These are phyloP conservation scores for Spathaspora sp. DNA, from an alignment of 1,139 yeast species.

Conservation along the genomic window DNA sequence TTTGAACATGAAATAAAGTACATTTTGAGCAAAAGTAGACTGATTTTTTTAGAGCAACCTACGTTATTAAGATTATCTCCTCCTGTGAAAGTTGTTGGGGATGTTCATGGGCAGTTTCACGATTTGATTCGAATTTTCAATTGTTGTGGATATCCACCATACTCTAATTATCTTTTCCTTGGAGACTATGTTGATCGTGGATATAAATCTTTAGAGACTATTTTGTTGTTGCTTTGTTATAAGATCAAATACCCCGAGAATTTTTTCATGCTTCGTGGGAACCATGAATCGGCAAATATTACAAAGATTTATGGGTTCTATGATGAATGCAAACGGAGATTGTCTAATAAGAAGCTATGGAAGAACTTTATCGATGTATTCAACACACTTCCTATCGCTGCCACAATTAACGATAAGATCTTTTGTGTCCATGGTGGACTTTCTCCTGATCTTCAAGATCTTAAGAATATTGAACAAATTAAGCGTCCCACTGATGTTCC, in stretches of 20 bases:
- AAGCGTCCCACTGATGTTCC: slow-evolving; percentile 88
- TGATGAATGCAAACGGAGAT: slow-evolving; percentile 82
- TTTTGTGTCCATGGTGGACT: slow-evolving; percentile 91
- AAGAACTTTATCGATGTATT: slow-evolving; percentile 77
- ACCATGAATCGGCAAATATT: slow-evolving; percentile 82
- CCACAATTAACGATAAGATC: slow-evolving; percentile 78
- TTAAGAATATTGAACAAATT: slow-evolving; percentile 68
- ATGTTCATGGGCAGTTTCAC: slow-evolving; percentile 80
- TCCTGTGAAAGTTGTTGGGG: slow-evolving; percentile 86
- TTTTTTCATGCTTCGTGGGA: slow-evolving; percentile 80
- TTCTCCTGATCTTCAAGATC: slow-evolving; percentile 67
- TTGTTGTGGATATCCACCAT: slow-evolving; percentile 78
- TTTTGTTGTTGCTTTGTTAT: slow-evolving; percentile 66
- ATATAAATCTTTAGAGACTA: slow-evolving; percentile 78
- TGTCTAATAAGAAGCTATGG: slow-evolving; percentile 64
- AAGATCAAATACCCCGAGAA: slow-evolving; percentile 83
- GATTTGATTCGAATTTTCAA: slow-evolving; percentile 75
- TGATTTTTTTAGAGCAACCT: slow-evolving; percentile 75
- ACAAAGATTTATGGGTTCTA: slow-evolving; percentile 85
- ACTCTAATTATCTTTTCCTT: slow-evolving; percentile 71
- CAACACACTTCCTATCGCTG: slow-evolving; percentile 84
- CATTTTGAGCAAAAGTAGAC: slow-evolving; percentile 66
- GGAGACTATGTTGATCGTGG: slow-evolving; percentile 92
- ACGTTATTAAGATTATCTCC: slow-evolving; percentile 73
- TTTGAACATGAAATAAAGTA: slow-evolving; percentile 57